These are phyloP conservation scores for Aspergillus persii DNA, from an alignment of 2,329 filamentous ascomycete species.

Conservation along the genomic window DNA sequence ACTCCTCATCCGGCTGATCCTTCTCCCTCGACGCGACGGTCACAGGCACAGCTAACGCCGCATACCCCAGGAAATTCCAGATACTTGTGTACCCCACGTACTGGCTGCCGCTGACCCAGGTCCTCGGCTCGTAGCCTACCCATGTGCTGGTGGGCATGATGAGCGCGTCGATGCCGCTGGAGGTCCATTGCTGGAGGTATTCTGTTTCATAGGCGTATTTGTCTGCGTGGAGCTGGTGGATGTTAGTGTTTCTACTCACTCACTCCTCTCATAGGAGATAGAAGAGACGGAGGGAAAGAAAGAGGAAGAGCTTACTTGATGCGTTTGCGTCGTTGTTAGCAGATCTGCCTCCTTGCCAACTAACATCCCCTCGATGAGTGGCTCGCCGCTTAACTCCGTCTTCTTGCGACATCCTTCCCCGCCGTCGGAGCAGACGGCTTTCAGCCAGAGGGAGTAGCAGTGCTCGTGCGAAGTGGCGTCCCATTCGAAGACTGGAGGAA, in stretches of 20 bases:
- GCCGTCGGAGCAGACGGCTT: slow-evolving; percentile 31
- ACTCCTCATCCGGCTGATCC: slow-evolving; percentile 33
- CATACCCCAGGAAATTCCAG: slow-evolving; percentile 37
- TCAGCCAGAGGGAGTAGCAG: slow-evolving; percentile 29
- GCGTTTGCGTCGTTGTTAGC: slow-evolving; percentile 20
- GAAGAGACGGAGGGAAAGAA: neutral
- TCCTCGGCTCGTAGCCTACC: slow-evolving; percentile 29
- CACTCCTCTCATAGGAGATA: neutral
- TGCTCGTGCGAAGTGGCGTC: slow-evolving; percentile 27
- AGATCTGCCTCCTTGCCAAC: slow-evolving; percentile 28
- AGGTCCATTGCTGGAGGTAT: slow-evolving; percentile 26
- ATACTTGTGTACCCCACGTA: slow-evolving; percentile 36
- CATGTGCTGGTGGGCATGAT: slow-evolving; percentile 28
- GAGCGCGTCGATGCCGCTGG: slow-evolving; percentile 29
- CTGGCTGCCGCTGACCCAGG: slow-evolving; percentile 30
- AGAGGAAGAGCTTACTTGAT: slow-evolving; percentile 14
- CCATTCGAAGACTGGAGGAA: slow-evolving; percentile 26
- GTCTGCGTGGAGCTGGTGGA: slow-evolving; percentile 18
- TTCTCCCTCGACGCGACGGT: slow-evolving; percentile 39
- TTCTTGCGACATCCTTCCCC: slow-evolving; percentile 25
- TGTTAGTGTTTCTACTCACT: neutral
- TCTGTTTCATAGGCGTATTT: slow-evolving; percentile 19
- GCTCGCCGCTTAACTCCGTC: slow-evolving; percentile 27
- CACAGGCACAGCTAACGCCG: slow-evolving; percentile 40
- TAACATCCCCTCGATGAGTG: slow-evolving; percentile 32